Evolutionary conservation across 148 eudicot species (phyloP), one percentile per base, ranked within the genome.

Genomic region (Cornus suecica): DNA sequence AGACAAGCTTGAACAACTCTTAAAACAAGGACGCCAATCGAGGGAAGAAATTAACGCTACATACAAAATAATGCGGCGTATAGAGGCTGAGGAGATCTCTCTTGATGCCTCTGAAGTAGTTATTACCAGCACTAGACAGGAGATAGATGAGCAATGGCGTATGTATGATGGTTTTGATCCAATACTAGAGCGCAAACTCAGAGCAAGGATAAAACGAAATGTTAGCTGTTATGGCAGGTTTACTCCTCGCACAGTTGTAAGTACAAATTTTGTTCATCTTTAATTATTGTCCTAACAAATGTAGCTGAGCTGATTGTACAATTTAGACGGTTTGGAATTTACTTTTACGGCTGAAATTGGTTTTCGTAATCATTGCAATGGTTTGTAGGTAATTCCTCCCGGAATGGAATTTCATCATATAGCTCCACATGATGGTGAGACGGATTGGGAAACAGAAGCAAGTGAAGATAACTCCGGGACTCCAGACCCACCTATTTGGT

Each of bases 331-430:
- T 37, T 37, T 37, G 42, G 42, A 8, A 37, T 37, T 37, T 37
- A 37, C 42, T 37, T 37, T 37, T 37, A 1, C 7, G 7, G 42
- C 42, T 37, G 6, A 37, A 3, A 37, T 37, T 37, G 42, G 6
- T 6, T 37, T 37, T 37, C 34, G 24, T 20, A 28, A 16, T 45
- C 11, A 16, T 26, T 10, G 28, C 70, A 25, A 16, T 20, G 54
- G 27, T 70, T 66, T 86, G 82, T 83, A 95, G 98, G 87, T 92
- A 77, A 93, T 95, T 61, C 94, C 99, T 61, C 99, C 99, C 68
- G 99, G 99, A 71, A 95, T 95, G 99, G 99, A 95, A 80, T 95
- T 95, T 83, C 83, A 90, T 87, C 97, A 95, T 79, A 91, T 95
- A 78, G 85, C 90, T 80, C 96, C 99, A 76, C 97, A 87, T 78